These are phyloP conservation scores for Tolypocladium tundrense DNA, from an alignment of 2,329 filamentous ascomycete genomes.

Conservation along the genomic window DNA sequence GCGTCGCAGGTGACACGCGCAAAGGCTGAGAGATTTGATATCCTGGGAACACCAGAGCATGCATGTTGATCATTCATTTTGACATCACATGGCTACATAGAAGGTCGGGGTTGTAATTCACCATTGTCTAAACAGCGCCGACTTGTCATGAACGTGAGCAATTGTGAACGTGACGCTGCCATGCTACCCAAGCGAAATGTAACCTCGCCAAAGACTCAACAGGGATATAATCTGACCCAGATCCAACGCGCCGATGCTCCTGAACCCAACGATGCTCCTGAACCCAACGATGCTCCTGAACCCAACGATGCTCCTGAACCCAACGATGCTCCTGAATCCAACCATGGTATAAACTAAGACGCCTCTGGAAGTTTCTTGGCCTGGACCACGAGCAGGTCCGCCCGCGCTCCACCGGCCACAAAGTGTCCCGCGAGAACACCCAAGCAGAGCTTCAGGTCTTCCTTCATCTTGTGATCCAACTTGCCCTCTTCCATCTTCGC, in stretches of 20 bases:
- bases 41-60: not conserved
- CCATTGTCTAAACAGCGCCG: not conserved
- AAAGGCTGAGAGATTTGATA: not conserved
- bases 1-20: too few relatives aligned
- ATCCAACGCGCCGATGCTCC: not conserved
- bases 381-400: conserved; percentile 17
- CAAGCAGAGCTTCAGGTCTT: conserved; percentile 12
- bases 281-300: not conserved
- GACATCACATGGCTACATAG: not conserved
- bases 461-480: conserved; percentile 4
- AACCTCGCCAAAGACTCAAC: too few relatives aligned
- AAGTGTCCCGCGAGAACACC: conserved; percentile 12
- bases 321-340: not conserved
- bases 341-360: not conserved
- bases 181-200: not conserved
- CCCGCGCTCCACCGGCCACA: conserved; percentile 10
- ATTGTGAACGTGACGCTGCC: not conserved
- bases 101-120: not conserved
- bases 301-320: not conserved
- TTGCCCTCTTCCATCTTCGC: conserved; percentile 12
- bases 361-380: conserved; percentile 13
- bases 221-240: not conserved
- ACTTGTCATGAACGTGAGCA: not conserved
- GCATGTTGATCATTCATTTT: not conserved
- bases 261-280: too few relatives aligned